These are phyloP conservation scores for Mycena maculata DNA, from an alignment of 768 basidiomycete species.

Conservation along the genomic window DNA sequence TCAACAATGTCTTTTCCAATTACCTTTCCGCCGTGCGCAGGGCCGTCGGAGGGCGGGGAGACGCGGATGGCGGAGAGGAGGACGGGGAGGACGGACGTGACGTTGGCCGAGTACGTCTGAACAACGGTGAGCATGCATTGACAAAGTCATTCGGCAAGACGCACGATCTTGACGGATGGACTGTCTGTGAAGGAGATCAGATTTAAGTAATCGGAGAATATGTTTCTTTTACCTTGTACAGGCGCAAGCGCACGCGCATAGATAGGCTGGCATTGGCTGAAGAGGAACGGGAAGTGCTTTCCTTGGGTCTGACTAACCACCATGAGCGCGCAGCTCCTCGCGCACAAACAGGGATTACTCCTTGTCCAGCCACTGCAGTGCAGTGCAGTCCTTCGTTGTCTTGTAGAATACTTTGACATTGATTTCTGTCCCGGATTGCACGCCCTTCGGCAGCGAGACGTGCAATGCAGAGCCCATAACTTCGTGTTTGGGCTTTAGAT, in stretches of 20 bases:
- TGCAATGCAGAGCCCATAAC: slow-evolving; percentile 85
- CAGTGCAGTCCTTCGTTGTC: slow-evolving; percentile 80
- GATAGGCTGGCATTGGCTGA: slow-evolving; percentile 95
- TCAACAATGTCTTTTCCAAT: slow-evolving; percentile 80
- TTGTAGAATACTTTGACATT: slow-evolving; percentile 71
- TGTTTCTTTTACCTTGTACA: slow-evolving; percentile 68
- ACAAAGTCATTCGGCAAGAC: background rate
- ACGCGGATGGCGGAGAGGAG: slow-evolving; percentile 86
- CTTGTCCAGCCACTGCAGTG: slow-evolving; percentile 90
- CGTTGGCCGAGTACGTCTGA: slow-evolving; percentile 85
- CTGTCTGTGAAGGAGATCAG: slow-evolving; percentile 64
- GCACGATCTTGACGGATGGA: slow-evolving; percentile 85
- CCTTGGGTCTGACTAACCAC: slow-evolving; percentile 75
- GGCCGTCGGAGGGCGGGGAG: slow-evolving; percentile 79
- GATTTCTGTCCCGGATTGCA: slow-evolving; percentile 59
- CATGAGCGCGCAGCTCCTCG: background rate
- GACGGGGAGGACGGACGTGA: slow-evolving; percentile 82
- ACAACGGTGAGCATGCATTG: background rate
- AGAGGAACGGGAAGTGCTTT: slow-evolving; percentile 86
- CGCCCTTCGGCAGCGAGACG: slow-evolving; percentile 59
- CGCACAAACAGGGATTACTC: slow-evolving; percentile 48
- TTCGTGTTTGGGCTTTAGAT: slow-evolving; percentile 66
- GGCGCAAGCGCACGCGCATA: slow-evolving; percentile 85
- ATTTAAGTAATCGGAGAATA: slow-evolving; percentile 5
- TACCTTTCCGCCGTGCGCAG: slow-evolving; percentile 76